Evolutionary conservation across 2,329 filamentous ascomycete genomes (phyloP), one percentile per base, ranked within the genome.

Genomic region (Exserohilum rostratum): DNA sequence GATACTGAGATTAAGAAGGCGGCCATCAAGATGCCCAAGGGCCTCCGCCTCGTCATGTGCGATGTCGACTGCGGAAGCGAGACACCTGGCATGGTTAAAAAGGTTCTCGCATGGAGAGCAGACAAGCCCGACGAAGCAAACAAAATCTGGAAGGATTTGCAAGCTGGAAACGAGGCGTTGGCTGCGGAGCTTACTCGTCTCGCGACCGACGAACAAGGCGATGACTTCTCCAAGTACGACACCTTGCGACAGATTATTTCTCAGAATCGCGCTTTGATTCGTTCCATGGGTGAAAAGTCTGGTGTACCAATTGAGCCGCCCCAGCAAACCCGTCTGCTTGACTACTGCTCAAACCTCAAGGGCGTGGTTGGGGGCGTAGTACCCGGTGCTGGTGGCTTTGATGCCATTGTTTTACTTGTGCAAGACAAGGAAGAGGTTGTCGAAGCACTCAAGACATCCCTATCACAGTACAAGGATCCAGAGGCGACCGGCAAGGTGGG

Each of bases 81-180:
- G 79, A 98, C 93, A 6, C 93, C 96, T 0, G 85, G 91, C 12
- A 98, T 99, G 95, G 95, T 97, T 33, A 96, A 93, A 78, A 85
- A 90, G 71, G 90, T 99, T 12, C 82, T 98, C 3, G 83, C 84
- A 29, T 99, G 95, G 95, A 82, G 90, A 46, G 84, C 85, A 45
- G 76, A 83, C 43, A 85, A 91, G 17, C 77, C 81, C 0, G 81
- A 82, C 2, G 84, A 82, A n/a, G 87, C 92, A 1, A 84, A 85
- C 58, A 68, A 75, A 57, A 80, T 97, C 15, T 98, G 93, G 91
- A 82, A 83, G 42, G 80, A 84, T 1, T 77, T 99, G 54, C 91
- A 98, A 74, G 74, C 71, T 2, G 83, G 84, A 29, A 97, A 97
- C 70, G 87, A 91, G 64, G 80, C 77, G 11, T 78, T 99, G 3